Evolutionary conservation across 306 rosid species (phyloP), one percentile per base, ranked within the genome.

Genomic region (Quercus parvula): DNA sequence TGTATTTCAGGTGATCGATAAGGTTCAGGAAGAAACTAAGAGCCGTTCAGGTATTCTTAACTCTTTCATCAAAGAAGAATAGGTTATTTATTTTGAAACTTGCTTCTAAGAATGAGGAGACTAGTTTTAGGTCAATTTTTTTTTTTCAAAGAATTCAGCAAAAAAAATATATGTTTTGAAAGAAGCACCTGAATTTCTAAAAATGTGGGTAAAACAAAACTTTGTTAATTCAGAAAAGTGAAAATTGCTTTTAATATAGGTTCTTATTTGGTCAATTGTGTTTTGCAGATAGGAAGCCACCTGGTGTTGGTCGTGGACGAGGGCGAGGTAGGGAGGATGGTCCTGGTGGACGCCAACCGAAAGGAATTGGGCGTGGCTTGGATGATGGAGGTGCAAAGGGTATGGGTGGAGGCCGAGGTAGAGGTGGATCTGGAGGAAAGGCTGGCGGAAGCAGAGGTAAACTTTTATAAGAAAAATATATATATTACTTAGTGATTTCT

Each of bases 1-100:
- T 84, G 62, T 59, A 33, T 64, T 79, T 80, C 85, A 95, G 99
- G 99, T 95, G 75, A 95, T 95, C 61, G 99, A 95, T 84, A 95
- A 95, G 79, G 99, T 95, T 71, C 99, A 95, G 89, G 99, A 95
- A 86, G 99, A 95, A 88, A 89, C 98, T 74, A 95, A 95, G 92
- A 95, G 87, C 69, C 98, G 97, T 13, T 22, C 94, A 18, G 99
- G 99, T 95, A 85, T 71, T 54, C 64, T 69, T 74, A 61, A 27
- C 67, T 49, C 41, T 54, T 5, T 35, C 58, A 19, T 77, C 28
- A 55, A n/a, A 4, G 25, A 67, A 19, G 25, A 8, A 27, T 67
- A 5, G 75, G 72, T 52, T 57, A 74, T 71, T 75, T 71, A 25
- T 51, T 19, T 44, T 2, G 46, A 56, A 7, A 27, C 46, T 64